A percentile compares a stretch with the other conserved stretches of the same genome.
Conservation (phyloP, 2,329 filamentous ascomycete species). For the Leptographium wingfieldii region DNA sequence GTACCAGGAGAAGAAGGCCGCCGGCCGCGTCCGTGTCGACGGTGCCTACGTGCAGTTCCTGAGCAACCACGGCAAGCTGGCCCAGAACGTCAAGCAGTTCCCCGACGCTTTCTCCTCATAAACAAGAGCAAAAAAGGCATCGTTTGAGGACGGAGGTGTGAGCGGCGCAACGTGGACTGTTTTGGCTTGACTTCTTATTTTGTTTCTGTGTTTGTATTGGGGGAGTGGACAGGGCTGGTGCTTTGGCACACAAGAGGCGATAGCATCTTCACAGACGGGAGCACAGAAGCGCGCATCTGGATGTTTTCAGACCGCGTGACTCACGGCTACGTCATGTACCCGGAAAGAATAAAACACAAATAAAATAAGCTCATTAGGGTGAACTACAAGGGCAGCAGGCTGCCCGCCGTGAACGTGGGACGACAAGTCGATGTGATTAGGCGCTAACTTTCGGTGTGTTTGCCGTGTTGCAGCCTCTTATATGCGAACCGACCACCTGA, state of each 20-base stretch:
- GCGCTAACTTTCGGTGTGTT: no score
- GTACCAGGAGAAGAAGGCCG: constrained; percentile 90
- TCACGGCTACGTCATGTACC: background rate
- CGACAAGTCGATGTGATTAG: background rate
- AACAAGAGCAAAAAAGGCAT: constrained; percentile 8
- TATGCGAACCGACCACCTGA: no score
- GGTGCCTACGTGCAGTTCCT: constrained; percentile 99
- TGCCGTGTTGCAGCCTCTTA: no score
- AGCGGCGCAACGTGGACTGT: constrained; percentile 16
- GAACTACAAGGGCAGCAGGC: no score
- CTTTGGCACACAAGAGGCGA: background rate
- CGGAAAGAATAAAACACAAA: background rate
- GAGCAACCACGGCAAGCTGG: constrained; percentile 77
- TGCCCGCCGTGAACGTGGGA: background rate
- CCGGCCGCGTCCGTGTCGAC: constrained; percentile 87
- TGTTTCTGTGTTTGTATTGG: constrained; percentile 11
- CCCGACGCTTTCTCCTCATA: constrained; percentile 70
- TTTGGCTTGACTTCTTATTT: constrained; percentile 13
- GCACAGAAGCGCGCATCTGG: background rate
- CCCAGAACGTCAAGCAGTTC: constrained; percentile 86
- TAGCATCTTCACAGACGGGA: background rate
- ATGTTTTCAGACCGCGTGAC: background rate
- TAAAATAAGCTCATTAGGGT: background rate
- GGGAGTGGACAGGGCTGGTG: background rate
- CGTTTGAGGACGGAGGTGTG: constrained; percentile 14